Percentiles rank a stretch among this genome's conserved stretches.
phyloP scores from a whole-genome alignment of 1,284 basidiomycete genomes.

The Ustilago lituana region DNA sequence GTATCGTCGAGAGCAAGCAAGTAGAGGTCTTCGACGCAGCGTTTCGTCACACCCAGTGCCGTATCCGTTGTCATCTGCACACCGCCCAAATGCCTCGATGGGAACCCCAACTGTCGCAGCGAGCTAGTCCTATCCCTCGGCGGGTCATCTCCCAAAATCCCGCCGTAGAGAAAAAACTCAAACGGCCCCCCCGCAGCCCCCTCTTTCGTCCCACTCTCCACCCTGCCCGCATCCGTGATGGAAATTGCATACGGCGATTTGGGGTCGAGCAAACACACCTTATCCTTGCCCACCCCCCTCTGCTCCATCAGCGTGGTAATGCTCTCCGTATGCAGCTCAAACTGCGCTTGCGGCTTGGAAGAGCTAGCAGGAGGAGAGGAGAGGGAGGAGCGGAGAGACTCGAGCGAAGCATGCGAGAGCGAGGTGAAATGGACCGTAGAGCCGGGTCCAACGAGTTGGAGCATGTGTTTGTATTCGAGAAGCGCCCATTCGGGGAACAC shows the following conservation, averaged over 20 bases:
- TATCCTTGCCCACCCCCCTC: conserved; percentile 70
- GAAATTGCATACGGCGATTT: conserved; percentile 53
- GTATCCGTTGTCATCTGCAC: conserved; percentile 99
- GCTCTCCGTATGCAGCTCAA: conserved; percentile 74
- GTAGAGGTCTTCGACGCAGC: conserved; percentile 78
- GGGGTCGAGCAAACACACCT: conserved; percentile 60
- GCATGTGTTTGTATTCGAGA: conserved; percentile 79
- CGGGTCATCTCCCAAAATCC: conserved; percentile 81
- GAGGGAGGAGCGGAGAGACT: conserved; percentile 71
- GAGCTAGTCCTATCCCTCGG: conserved; percentile 85
- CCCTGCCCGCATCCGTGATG: conserved; percentile 47
- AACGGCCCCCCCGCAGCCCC: conserved; percentile 50
- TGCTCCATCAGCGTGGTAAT: conserved; percentile 76
- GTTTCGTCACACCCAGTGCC: conserved; percentile 89
- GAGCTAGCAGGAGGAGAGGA: conserved; percentile 24
- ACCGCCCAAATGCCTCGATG: conserved; percentile 69
- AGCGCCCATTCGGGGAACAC: conserved; percentile 64
- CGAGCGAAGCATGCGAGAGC: conserved; percentile 77
- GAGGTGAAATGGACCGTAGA: conserved; percentile 83
- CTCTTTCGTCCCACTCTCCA: conserved; percentile 31
- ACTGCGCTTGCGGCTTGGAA: conserved; percentile 57
- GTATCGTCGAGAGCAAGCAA: conserved; percentile 31
- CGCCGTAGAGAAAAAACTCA: conserved; percentile 61
- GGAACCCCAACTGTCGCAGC: conserved; percentile 85
- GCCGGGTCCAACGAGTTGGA: conserved; percentile 75